Evolutionary conservation across 2,329 filamentous ascomycete species (phyloP).

Genomic region (Cladosporium sp.): DNA sequence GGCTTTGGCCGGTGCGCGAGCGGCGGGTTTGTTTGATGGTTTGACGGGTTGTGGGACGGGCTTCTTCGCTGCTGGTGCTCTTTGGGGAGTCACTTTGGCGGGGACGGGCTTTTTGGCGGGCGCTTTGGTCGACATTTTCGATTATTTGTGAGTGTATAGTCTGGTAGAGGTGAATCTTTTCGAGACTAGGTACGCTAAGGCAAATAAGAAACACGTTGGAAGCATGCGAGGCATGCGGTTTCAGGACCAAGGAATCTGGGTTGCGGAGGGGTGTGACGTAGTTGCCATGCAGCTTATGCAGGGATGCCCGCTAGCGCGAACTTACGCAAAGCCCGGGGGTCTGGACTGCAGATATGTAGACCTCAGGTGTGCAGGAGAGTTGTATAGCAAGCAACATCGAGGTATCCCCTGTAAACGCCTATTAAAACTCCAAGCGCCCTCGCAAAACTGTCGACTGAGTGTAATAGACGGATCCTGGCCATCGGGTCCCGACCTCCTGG

Average conservation of each 20-base stretch:
- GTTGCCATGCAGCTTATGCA: neutral
- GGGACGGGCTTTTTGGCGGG: conserved; percentile 24
- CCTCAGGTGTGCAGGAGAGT: conserved; percentile 1
- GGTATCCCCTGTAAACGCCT: neutral
- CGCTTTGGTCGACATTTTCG: conserved; percentile 22
- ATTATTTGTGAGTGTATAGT: neutral
- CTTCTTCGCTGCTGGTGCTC: conserved; percentile 20
- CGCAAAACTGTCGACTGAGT: neutral
- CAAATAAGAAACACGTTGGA: neutral
- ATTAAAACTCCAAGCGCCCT: neutral
- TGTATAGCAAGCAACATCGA: neutral
- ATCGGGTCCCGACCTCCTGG: neutral
- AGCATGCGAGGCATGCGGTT: neutral
- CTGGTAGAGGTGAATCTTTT: neutral
- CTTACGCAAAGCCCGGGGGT: neutral
- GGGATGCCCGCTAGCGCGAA: neutral
- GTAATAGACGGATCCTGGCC: neutral
- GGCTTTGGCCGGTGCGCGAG: conserved; percentile 16
- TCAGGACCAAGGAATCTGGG: neutral
- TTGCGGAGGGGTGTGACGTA: neutral
- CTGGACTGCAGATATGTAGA: conserved; percentile 7
- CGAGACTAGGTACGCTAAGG: neutral
- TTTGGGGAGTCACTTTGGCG: neutral
- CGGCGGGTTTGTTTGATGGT: conserved; percentile 13
- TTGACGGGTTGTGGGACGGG: conserved; percentile 19